Evolutionary conservation across 345 rosid genomes (phyloP).

Genomic region (Hypericum androsaemum): DNA sequence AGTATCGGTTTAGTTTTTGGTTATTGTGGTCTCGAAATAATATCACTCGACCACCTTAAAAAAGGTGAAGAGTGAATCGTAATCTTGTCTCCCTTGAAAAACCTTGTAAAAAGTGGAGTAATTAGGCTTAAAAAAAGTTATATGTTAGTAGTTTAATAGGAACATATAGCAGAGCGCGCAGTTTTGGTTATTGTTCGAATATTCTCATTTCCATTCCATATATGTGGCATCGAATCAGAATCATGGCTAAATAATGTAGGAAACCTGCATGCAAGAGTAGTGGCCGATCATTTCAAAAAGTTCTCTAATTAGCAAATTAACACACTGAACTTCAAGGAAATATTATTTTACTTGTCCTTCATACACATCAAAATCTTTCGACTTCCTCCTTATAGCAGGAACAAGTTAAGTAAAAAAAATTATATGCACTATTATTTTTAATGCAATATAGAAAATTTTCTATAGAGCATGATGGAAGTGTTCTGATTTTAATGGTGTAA

Average conservation of each 20-base stretch:
- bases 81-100: too few relatives aligned
- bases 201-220: conserved; percentile 98
- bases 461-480: too few relatives aligned
- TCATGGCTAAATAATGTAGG: conserved; percentile 81
- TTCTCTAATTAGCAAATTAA: conserved; percentile 11
- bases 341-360: conserved; percentile 70
- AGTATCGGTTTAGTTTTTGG: too few relatives aligned
- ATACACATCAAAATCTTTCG: conserved; percentile 67
- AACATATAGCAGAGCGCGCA: conserved; percentile 78
- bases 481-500: too few relatives aligned
- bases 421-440: too few relatives aligned
- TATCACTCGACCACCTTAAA: too few relatives aligned
- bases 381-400: conserved; percentile 95
- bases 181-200: conserved; percentile 83
- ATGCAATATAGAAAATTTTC: too few relatives aligned
- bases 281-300: conserved; percentile 13
- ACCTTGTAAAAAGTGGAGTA: neutral
- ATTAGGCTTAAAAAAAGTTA: neutral
- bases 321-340: conserved; percentile 9
- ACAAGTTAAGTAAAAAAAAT: too few relatives aligned
- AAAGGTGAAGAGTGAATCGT: too few relatives aligned
- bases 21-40: too few relatives aligned
- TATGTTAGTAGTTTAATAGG: conserved; percentile 1
- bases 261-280: conserved; percentile 46
- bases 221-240: conserved; percentile 94